Conservation (phyloP, 352 stramenopile genomes). For the Globisporangium abappressorium region DNA sequence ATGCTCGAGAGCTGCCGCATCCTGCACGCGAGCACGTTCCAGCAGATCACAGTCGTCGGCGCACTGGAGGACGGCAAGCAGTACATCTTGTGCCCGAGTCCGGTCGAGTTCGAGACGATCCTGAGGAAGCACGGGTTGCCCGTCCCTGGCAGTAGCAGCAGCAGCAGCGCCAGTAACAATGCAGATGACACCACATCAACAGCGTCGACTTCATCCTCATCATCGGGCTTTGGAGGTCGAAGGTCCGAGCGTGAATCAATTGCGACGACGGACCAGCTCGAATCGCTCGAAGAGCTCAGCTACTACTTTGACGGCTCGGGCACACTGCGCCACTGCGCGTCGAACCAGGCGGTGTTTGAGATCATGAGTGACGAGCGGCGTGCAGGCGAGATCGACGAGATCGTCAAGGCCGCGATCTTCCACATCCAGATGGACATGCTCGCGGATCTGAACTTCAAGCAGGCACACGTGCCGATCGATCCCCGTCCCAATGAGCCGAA, state of each 20-base stretch:
- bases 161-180: slow-evolving; percentile 3
- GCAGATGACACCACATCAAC: slow-evolving; percentile 20
- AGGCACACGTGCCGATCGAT: slow-evolving; percentile 65
- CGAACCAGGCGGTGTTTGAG: slow-evolving; percentile 70
- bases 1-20: slow-evolving; percentile 56
- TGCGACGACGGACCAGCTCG: slow-evolving; percentile 56
- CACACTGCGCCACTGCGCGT: slow-evolving; percentile 66
- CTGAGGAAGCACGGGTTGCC: slow-evolving; percentile 48
- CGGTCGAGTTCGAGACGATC: slow-evolving; percentile 30
- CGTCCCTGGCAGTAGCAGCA: slow-evolving; percentile 20
- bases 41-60: slow-evolving; percentile 31
- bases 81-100: slow-evolving; percentile 61
- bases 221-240: slow-evolving; percentile 9
- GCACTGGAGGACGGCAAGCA: slow-evolving; percentile 69
- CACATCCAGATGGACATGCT: slow-evolving; percentile 86
- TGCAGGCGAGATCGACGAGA: slow-evolving; percentile 68
- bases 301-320: slow-evolving; percentile 77
- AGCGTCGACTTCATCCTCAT: slow-evolving; percentile 8
- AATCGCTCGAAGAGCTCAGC: slow-evolving; percentile 72
- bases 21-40: slow-evolving; percentile 48
- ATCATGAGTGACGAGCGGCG: slow-evolving; percentile 74
- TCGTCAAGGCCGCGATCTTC: slow-evolving; percentile 81
- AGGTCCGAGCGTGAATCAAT: slow-evolving; percentile 35
- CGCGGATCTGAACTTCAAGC: slow-evolving; percentile 70
- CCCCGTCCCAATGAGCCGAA: slow-evolving; percentile 55